Evolutionary conservation across 352 stramenopile genomes (phyloP), one percentile per base, ranked within the genome.

Genomic region (Globisporangium irregulare): DNA sequence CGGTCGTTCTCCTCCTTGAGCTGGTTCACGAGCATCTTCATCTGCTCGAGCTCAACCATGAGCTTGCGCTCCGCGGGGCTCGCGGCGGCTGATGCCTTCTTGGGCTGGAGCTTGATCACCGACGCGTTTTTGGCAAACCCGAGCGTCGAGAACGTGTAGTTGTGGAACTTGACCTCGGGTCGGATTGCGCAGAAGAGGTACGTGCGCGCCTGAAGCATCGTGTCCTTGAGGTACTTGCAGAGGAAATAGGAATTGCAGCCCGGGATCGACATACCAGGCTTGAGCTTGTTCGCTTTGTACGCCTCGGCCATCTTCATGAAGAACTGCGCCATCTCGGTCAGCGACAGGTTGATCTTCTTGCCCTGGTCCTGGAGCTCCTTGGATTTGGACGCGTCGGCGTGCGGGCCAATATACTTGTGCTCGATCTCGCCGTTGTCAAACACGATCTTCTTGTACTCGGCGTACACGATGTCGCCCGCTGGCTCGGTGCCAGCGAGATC

Each of bases 231-330:
- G 77, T 97, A 98, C 71, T 98, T 98, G 77, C 93, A 98, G 38
- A 98, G 71, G 73, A 98, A 98, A 67, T 98, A 98, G 27, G 90
- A 97, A 66, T 98, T 98, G 71, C 93, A 98, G 1, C 94, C 94
- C 0, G 94, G 94, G 59, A 98, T 98, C 4, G 86, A 96, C 68
- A 88, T 88, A 25, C 94, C 93, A 0, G 93, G 91, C 73, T 98
- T 98, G 54, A 98, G 88, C 60, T 97, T 98, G 79, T 98, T 98
- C 60, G 92, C 89, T 50, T 97, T 95, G 53, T 97, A 87, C 54
- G 92, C 91, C 59, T 98, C 94, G 27, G 94, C 93, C 93, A 98
- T 98, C 71, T 98, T 98, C 91, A 98, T 98, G 79, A 98, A 98
- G 73, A 98, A 98, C 72, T 98, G 93, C 15, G 93, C 87, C 94